A percentile compares a stretch with the other conserved stretches of the same genome.
Conservation (phyloP, 306 rosid species). For the Gillenia trifoliata region DNA sequence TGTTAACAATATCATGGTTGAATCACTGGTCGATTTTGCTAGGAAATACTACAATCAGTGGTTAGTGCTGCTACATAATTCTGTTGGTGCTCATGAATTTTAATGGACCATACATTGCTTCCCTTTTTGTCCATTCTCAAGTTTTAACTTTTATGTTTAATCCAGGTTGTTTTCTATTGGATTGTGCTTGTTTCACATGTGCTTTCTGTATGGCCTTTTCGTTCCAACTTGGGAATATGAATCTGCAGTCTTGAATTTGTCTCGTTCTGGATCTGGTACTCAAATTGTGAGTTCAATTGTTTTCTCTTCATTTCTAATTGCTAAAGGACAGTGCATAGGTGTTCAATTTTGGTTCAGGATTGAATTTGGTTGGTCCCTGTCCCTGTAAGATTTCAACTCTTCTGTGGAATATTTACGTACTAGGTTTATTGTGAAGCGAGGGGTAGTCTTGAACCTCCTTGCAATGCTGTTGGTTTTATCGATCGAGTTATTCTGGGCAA, state of each 20-base stretch:
- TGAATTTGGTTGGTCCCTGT: neutral
- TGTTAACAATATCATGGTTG: slow-evolving; percentile 45
- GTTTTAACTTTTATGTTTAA: slow-evolving; percentile 18
- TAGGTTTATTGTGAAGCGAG: slow-evolving; percentile 67
- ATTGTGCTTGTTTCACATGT: slow-evolving; percentile 55
- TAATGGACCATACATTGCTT: neutral
- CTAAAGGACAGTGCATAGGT: neutral
- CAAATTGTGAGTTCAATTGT: slow-evolving; percentile 42
- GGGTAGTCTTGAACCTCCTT: slow-evolving; percentile 81
- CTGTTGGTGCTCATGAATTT: neutral
- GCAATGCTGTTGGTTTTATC: slow-evolving; percentile 65
- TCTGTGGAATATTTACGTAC: neutral
- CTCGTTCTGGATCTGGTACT: slow-evolving; percentile 30
- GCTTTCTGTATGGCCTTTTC: slow-evolving; percentile 56
- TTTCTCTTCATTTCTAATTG: neutral
- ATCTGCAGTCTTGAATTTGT: slow-evolving; percentile 20
- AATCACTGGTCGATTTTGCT: slow-evolving; percentile 44
- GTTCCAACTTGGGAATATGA: slow-evolving; percentile 56
- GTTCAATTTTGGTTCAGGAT: neutral
- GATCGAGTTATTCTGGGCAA: slow-evolving; percentile 67
- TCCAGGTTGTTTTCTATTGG: slow-evolving; percentile 59
- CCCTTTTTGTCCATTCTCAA: slow-evolving; percentile 20
- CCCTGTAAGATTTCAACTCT: neutral
- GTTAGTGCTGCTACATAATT: slow-evolving; percentile 41
- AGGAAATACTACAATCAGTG: slow-evolving; percentile 73